These are phyloP conservation scores for Plasmodium falciparum DNA, from an alignment of 169 alveolate genomes.

Conservation along the genomic window DNA sequence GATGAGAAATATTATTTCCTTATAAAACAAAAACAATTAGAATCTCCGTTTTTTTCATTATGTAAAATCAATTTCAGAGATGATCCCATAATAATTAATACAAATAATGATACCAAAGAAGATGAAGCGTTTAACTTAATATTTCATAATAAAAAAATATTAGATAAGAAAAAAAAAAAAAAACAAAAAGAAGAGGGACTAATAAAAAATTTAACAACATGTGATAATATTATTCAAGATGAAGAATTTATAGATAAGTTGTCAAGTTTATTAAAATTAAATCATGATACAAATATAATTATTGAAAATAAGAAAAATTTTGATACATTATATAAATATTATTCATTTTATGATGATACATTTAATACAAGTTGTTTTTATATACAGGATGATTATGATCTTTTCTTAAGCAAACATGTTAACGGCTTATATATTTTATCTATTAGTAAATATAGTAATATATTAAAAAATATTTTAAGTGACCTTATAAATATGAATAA, in stretches of 20 bases:
- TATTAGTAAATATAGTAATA: conserved; percentile 29
- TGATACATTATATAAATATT: conserved; percentile 19
- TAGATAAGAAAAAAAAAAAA: conserved; percentile 31
- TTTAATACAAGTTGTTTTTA: conserved; percentile 14
- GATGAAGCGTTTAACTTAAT: conserved; percentile 23
- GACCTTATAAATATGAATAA: conserved; percentile 7
- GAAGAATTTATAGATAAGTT: conserved; percentile 44
- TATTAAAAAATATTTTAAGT: conserved; percentile 37
- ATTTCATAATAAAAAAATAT: conserved; percentile 47
- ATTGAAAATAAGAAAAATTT: conserved; percentile 17
- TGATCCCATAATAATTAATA: conserved; percentile 20
- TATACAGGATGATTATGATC: conserved; percentile 24
- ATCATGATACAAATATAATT: conserved; percentile 2
- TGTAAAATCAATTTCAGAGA: conserved; percentile 61
- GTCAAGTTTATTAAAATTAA: conserved; percentile 27
- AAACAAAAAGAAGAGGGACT: conserved; percentile 39
- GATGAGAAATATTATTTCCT: conserved; percentile 47
- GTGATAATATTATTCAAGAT: conserved; percentile 25
- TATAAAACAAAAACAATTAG: conserved; percentile 19
- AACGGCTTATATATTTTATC: conserved; percentile 47
- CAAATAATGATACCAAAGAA: conserved; percentile 37
- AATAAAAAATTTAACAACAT: conserved; percentile 24
- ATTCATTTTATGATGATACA: conserved; percentile 63
- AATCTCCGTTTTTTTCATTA: conserved; percentile 28
- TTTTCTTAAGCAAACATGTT: conserved; percentile 40